phyloP scores from a whole-genome alignment of 257 asterid species.

The Mitragyna speciosa region DNA sequence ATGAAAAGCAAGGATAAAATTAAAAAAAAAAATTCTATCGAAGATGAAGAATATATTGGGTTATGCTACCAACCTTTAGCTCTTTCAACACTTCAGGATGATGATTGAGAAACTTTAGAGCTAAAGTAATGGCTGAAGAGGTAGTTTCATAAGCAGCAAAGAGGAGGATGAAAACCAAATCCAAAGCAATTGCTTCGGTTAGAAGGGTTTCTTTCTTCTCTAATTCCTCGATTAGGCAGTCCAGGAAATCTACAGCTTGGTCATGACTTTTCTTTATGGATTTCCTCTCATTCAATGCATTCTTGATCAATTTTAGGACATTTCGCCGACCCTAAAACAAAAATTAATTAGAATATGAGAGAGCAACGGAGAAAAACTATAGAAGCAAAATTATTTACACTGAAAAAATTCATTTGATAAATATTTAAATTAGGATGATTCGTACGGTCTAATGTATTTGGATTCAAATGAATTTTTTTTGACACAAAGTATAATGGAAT shows the following conservation, averaged over 20 bases:
- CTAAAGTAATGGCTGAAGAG: conserved; percentile 4
- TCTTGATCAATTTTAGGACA: not conserved
- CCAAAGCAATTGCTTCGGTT: conserved; percentile 15
- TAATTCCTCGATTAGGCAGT: not conserved
- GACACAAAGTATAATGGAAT: too few relatives aligned
- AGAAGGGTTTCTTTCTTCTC: conserved; percentile 4
- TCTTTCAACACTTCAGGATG: not conserved
- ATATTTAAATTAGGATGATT: too few relatives aligned
- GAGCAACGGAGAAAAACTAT: too few relatives aligned
- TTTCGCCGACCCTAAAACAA: conserved; percentile 6
- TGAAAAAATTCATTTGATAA: too few relatives aligned
- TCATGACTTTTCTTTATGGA: not conserved
- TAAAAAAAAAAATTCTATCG: too few relatives aligned
- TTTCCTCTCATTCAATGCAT: not conserved
- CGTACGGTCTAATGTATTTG: too few relatives aligned
- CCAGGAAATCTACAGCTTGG: not conserved
- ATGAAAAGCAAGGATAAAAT: too few relatives aligned
- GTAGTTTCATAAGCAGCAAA: conserved; percentile 13
- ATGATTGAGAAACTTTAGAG: conserved; percentile 8
- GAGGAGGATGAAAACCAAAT: not conserved
- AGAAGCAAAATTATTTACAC: too few relatives aligned
- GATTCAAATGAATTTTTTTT: too few relatives aligned
- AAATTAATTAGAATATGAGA: not conserved
- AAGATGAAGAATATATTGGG: too few relatives aligned
- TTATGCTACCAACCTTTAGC: not conserved